phyloP scores from a whole-genome alignment of 495 filamentous ascomycete species.

The Neurospora discreta region DNA sequence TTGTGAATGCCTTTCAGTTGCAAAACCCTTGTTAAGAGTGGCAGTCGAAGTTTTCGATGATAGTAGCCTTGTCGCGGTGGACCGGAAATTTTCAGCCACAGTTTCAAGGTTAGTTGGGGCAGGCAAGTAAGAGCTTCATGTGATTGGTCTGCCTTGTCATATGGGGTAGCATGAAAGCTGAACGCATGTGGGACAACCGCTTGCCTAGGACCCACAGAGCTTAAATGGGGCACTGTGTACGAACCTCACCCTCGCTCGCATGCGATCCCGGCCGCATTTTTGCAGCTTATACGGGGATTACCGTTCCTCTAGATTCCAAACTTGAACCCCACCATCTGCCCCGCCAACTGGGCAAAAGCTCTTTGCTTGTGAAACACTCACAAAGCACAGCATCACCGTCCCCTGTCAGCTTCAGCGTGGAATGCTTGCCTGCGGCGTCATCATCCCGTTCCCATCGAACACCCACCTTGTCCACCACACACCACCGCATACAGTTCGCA shows the following conservation, averaged over 20 bases:
- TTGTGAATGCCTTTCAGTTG: background rate
- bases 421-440: background rate
- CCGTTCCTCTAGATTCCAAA: background rate
- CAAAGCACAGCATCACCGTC: background rate
- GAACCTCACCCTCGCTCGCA: too few relatives aligned
- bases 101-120: slow-evolving; percentile 1
- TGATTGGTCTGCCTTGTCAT: background rate
- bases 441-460: background rate
- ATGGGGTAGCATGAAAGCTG: background rate
- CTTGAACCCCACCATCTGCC: background rate
- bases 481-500: background rate
- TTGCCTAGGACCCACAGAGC: background rate
- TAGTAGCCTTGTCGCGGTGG: slow-evolving; percentile 11
- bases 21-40: background rate
- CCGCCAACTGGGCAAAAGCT: background rate
- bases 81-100: slow-evolving; percentile 18
- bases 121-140: background rate
- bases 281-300: background rate
- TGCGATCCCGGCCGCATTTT: background rate
- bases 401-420: background rate
- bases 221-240: background rate
- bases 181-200: background rate
- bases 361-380: background rate
- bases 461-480: background rate
- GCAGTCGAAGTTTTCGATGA: slow-evolving; percentile 12